Evolutionary conservation across 805 yeast species (phyloP), one percentile per base, ranked within the genome.

Genomic region (Ogataea corticis): DNA sequence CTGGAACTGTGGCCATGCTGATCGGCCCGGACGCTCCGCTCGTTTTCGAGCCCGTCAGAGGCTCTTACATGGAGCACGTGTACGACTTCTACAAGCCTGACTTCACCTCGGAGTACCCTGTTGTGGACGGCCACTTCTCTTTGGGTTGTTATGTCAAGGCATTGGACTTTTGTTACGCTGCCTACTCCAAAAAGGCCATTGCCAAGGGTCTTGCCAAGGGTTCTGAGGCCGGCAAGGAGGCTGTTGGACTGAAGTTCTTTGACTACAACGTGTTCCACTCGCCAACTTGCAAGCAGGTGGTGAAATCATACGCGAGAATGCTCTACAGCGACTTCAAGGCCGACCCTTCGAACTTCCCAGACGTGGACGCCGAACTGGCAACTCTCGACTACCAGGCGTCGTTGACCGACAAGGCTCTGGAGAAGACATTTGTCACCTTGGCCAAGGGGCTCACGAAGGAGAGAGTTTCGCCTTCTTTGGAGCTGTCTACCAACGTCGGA

Each of bases 81-180:
- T 94, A 94, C 70, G 99, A 94, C 73, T 91, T 94, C 74, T 94
- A 92, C 77, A 92, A 94, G 80, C 98, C 99, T 52, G 92, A 94
- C 71, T 87, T 94, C 76, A 86, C 92, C 53, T 79, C 87, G 55
- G 99, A 94, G 74, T 94, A 94, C 72, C 99, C 99, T 28, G 86
- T 83, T 50, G 99, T 94, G 52, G 97, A 94, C 66, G 99, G 99
- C 57, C 97, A 94, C 71, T 94, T 82, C 73, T 92, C 98, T 3
- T 76, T 94, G 64, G 69, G 88, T 32, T 94, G 99, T 75, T 94
- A 94, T 76, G 89, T 91, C 55, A 85, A 86, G 69, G 97, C 99
- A 21, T 72, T 94, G 47, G 98, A 94, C 74, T 71, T 80, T 53
- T 87, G 96, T 58, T 94, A 94, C 76, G 76, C 77, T 55, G 70